Evolutionary conservation across 208 protist genomes (phyloP).

Genomic region (Acanthamoeba sp.): DNA sequence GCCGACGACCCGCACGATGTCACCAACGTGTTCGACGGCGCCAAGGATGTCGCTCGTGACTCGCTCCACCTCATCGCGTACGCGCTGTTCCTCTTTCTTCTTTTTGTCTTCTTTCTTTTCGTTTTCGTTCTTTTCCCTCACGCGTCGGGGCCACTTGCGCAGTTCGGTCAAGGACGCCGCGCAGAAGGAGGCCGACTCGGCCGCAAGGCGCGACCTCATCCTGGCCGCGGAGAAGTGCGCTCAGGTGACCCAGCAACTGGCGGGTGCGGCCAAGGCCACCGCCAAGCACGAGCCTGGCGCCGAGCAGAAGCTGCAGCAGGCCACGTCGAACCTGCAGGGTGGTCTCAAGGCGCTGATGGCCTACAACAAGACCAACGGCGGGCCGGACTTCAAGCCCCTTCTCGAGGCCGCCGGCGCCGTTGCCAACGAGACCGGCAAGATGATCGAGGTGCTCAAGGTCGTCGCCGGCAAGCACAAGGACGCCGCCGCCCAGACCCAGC

Average conservation of each 20-base stretch:
- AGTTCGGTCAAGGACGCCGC: slow-evolving; percentile 50
- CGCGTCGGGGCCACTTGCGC: too few species aligned
- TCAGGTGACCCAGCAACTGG: slow-evolving; percentile 13
- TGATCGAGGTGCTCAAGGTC: slow-evolving; percentile 74
- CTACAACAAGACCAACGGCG: slow-evolving; percentile 76
- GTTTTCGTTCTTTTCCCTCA: too few species aligned
- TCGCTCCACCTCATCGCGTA: slow-evolving; percentile 32
- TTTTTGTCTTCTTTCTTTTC: too few species aligned
- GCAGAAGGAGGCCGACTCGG: slow-evolving; percentile 58
- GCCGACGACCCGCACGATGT: slow-evolving; percentile 59
- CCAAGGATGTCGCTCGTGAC: slow-evolving; percentile 68
- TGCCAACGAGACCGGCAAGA: slow-evolving; percentile 68
- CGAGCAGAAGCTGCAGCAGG: slow-evolving; percentile 62
- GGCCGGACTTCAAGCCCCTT: slow-evolving; percentile 60
- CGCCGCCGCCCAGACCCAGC: slow-evolving; percentile 63
- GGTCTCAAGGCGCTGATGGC: slow-evolving; percentile 63
- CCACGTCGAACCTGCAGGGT: slow-evolving; percentile 20
- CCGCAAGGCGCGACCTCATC: slow-evolving; percentile 51
- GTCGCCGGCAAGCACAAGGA: slow-evolving; percentile 72
- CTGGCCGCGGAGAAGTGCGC: slow-evolving; percentile 62
- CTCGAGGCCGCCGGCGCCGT: slow-evolving; percentile 50
- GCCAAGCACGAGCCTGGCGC: slow-evolving; percentile 31
- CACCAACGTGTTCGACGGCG: slow-evolving; percentile 63
- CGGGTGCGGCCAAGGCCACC: slow-evolving; percentile 35
- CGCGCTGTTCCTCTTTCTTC: too few species aligned